Base-by-base conservation (phyloP, 345 rosid genomes). In the Cochlearia excelsa region DNA sequence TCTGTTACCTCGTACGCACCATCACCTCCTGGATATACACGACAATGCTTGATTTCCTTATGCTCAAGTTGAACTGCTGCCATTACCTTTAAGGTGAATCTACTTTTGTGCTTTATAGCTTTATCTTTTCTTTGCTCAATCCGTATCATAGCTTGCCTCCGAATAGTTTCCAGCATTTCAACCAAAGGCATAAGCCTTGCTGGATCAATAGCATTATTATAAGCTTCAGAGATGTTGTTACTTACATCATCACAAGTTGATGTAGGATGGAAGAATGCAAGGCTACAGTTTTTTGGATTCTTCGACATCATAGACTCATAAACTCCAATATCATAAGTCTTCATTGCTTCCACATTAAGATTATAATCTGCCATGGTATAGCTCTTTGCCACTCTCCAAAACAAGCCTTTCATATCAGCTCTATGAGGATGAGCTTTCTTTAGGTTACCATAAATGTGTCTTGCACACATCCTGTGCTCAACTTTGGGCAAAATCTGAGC, bases 111-210 rank as follows among this genome's bases (percentile, higher is more conserved):
- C 3, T 33, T 33, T 3, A 3, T 5, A 33, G 29, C 33, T 30
- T 42, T 56, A 6, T n/a, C 6, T 10, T 30, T 29, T 5, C 11
- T 30, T 1, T 5, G 4, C 2, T 43, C 39, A 23, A 42, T 42
- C 7, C 34, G 1, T 2, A 42, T 4, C 46, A 60, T 60, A 0
- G 29, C 0, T 27, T 5, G 0, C n/a, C 16, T 48, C 2, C 49
- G 16, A 1, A 61, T 50, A 2, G 57, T 61, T 16, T 61, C 66
- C 2, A 40, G 9, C 49, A 50, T 62, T 27, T 51, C 57, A 9
- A 62, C 66, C 31, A 62, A 8, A 1, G 42, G 41, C 57, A 62
- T 62, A 4, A n/a, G 40, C 6, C 50, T 51, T 5, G 26, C 4
- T 2, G 39, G 9, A 61, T 39, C 41, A 8, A 40, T 40, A 0